These are phyloP conservation scores for Rhodotorula sp. DNA, from an alignment of 1,284 basidiomycete genomes.

Conservation along the genomic window DNA sequence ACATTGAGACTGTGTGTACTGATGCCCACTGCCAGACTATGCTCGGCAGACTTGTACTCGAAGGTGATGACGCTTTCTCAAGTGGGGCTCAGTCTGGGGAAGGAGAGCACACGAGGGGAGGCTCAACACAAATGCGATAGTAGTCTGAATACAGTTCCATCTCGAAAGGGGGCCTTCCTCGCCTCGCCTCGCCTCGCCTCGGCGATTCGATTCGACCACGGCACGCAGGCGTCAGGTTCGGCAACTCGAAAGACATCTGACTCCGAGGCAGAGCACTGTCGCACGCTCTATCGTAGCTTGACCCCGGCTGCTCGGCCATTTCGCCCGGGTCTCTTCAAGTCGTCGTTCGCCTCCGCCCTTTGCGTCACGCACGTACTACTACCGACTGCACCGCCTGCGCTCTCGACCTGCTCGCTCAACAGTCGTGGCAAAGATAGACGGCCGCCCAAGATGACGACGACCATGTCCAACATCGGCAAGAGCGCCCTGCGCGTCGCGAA, in stretches of 20 bases:
- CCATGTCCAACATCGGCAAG: conserved; percentile 38
- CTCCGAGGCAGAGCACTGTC: too few species aligned
- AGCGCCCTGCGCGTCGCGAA: conserved; percentile 39
- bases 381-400: background rate
- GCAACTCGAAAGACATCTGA: too few species aligned
- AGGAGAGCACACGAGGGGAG: background rate
- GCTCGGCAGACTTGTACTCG: too few species aligned
- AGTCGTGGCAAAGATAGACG: background rate
- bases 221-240: too few species aligned
- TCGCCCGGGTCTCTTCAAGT: background rate
- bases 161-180: too few species aligned
- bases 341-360: background rate
- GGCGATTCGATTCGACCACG: too few species aligned
- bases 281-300: too few species aligned
- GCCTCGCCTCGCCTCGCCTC: too few species aligned
- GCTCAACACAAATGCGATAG: background rate
- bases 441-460: conserved; percentile 2
- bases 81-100: too few species aligned
- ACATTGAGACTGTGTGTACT: background rate
- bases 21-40: too few species aligned
- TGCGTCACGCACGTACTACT: background rate
- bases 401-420: background rate
- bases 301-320: too few species aligned
- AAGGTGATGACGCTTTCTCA: too few species aligned
- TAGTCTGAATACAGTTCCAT: background rate